Conservation (phyloP, 768 basidiomycete genomes). For the Leucocoprinus sp. region DNA sequence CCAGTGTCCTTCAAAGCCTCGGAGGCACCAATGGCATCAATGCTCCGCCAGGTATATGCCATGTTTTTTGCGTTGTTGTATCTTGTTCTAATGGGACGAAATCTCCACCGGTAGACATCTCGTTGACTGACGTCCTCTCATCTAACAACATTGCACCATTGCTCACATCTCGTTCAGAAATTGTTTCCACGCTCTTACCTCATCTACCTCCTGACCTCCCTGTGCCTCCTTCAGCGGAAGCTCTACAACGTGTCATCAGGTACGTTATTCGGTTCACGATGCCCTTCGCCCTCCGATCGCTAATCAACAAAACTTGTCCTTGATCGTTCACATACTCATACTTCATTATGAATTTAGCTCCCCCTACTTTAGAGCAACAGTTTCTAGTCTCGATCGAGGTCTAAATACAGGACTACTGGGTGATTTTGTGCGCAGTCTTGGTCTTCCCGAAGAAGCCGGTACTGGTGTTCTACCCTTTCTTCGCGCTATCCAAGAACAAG, state of each 20-base stretch:
- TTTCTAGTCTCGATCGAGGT: slow-evolving; percentile 77
- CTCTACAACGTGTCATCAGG: slow-evolving; percentile 65
- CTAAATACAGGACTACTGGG: slow-evolving; percentile 74
- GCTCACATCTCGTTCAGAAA: slow-evolving; percentile 59
- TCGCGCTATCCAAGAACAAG: slow-evolving; percentile 72
- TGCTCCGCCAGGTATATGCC: slow-evolving; percentile 25
- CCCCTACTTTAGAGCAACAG: slow-evolving; percentile 76
- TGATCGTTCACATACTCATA: neutral
- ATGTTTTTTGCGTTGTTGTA: neutral
- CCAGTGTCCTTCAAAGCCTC: neutral
- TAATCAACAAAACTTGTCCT: neutral
- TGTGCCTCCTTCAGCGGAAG: slow-evolving; percentile 57
- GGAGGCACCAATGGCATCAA: slow-evolving; percentile 14
- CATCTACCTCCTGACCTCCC: slow-evolving; percentile 77
- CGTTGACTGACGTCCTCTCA: slow-evolving; percentile 71
- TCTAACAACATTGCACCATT: slow-evolving; percentile 65
- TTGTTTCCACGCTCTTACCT: slow-evolving; percentile 66
- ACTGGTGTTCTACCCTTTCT: slow-evolving; percentile 72
- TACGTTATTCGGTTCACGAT: slow-evolving; percentile 13
- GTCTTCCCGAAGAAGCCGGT: slow-evolving; percentile 81
- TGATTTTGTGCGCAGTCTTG: slow-evolving; percentile 66
- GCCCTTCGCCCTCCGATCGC: neutral
- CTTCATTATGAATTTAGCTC: slow-evolving; percentile 31
- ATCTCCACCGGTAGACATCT: slow-evolving; percentile 35
- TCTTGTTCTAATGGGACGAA: neutral